These are phyloP conservation scores for Suhomyces wounanorum DNA, from an alignment of 1,139 yeast genomes.

Conservation along the genomic window DNA sequence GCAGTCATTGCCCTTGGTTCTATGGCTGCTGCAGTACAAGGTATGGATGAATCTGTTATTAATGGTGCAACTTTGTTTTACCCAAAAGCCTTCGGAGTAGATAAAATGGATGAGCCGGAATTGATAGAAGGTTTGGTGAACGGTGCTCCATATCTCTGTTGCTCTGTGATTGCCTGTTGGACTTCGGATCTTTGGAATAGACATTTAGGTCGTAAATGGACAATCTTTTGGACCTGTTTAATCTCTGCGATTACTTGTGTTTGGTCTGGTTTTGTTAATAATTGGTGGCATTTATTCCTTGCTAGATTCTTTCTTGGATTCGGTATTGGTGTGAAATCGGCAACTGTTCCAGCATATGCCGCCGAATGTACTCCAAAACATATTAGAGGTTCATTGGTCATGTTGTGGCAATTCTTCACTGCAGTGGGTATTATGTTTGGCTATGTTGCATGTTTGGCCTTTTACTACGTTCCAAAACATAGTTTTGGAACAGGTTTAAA, in stretches of 20 bases:
- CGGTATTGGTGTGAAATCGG: slow-evolving; percentile 82
- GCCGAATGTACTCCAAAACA: slow-evolving; percentile 80
- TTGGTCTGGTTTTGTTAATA: slow-evolving; percentile 74
- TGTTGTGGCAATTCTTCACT: slow-evolving; percentile 90
- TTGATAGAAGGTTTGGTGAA: slow-evolving; percentile 77
- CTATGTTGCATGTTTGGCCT: slow-evolving; percentile 68
- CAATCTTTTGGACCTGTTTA: slow-evolving; percentile 66
- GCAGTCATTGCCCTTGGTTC: slow-evolving; percentile 73
- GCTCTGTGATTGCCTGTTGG: slow-evolving; percentile 73
- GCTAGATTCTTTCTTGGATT: slow-evolving; percentile 74
- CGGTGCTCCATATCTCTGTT: slow-evolving; percentile 79
- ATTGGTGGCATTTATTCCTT: slow-evolving; percentile 75
- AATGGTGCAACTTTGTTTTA: slow-evolving; percentile 81
- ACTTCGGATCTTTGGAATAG: slow-evolving; percentile 68
- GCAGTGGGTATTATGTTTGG: slow-evolving; percentile 87
- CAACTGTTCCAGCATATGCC: slow-evolving; percentile 79
- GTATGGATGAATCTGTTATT: slow-evolving; percentile 87
- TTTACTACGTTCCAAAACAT: slow-evolving; percentile 32
- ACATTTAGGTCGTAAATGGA: slow-evolving; percentile 69
- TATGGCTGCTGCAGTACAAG: slow-evolving; percentile 89
- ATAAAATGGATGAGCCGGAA: slow-evolving; percentile 49
- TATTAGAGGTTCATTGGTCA: slow-evolving; percentile 77
- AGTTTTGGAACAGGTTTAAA: slow-evolving; percentile 45
- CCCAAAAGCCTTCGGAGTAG: slow-evolving; percentile 50
- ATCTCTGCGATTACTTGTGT: slow-evolving; percentile 69